A percentile compares a stretch with the other conserved stretches of the same genome.
These are phyloP conservation scores for Dactylellina leptospora DNA, from an alignment of 2,329 filamentous ascomycete species.

Conservation along the genomic window DNA sequence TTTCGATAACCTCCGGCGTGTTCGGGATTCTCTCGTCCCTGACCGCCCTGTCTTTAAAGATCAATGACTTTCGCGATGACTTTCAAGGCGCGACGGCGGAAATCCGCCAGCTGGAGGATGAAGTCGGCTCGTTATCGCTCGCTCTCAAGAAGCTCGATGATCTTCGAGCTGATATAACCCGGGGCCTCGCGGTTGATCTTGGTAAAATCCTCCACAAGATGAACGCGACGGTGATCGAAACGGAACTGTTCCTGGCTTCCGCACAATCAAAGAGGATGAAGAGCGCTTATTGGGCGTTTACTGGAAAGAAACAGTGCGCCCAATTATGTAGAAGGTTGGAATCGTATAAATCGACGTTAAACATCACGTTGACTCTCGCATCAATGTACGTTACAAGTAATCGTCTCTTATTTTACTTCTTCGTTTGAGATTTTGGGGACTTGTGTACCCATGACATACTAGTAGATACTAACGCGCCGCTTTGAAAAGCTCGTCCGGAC, in stretches of 20 bases:
- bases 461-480: no score
- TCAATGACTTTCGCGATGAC: not conserved
- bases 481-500: not conserved
- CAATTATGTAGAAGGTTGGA: constrained; percentile 9
- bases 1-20: not conserved
- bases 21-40: not conserved
- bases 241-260: constrained; percentile 4
- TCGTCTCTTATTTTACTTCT: not conserved
- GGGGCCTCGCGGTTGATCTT: not conserved
- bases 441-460: no score
- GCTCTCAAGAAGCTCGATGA: not conserved
- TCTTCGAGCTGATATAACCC: not conserved
- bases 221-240: not conserved
- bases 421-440: no score
- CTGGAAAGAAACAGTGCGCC: constrained; percentile 9
- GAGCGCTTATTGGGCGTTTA: constrained; percentile 2
- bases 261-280: constrained; percentile 2
- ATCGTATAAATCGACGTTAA: constrained; percentile 16
- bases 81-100: not conserved
- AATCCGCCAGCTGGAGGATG: not conserved
- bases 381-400: not conserved
- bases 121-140: not conserved
- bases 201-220: not conserved
- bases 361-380: constrained; percentile 6
- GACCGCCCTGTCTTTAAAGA: not conserved